Evolutionary conservation across 208 protist genomes (phyloP).

Genomic region (Strigomonas culicis): DNA sequence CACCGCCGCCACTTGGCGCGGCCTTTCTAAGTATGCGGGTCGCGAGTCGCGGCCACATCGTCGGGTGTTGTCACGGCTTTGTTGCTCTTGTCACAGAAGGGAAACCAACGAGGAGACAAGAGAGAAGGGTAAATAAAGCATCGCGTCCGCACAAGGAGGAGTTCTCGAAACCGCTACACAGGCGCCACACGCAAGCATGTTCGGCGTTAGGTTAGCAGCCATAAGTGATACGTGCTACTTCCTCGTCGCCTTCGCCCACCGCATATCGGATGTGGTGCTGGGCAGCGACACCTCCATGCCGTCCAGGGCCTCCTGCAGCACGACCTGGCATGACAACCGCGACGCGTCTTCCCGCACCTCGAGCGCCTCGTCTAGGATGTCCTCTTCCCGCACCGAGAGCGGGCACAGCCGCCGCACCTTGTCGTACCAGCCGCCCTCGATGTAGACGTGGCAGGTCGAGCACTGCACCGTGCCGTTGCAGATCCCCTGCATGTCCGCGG

Average conservation of each 20-base stretch:
- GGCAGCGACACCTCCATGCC: slow-evolving; percentile 28
- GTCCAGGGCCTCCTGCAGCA: slow-evolving; percentile 30
- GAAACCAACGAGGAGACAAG: no score
- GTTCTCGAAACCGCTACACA: no score
- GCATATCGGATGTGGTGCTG: slow-evolving; percentile 18
- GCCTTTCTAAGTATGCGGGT: no score
- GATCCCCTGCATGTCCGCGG: slow-evolving; percentile 55
- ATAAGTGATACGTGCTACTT: no score
- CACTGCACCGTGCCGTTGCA: slow-evolving; percentile 92
- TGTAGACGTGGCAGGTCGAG: slow-evolving; percentile 92
- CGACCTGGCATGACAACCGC: slow-evolving; percentile 59
- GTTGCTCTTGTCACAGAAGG: no score
- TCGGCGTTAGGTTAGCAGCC: no score
- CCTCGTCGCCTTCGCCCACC: slow-evolving; percentile 7
- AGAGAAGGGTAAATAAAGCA: no score
- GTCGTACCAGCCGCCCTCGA: slow-evolving; percentile 31
- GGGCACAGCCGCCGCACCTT: slow-evolving; percentile 53
- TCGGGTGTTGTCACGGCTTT: no score
- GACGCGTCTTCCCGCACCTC: slow-evolving; percentile 29
- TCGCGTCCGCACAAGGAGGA: no score
- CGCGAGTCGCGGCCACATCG: no score
- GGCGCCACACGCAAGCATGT: no score
- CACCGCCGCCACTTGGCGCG: no score
- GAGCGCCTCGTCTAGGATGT: slow-evolving; percentile 45
- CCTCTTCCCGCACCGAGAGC: slow-evolving; percentile 63